These are phyloP conservation scores for Kodamaea restingae DNA, from an alignment of 805 yeast species.

Conservation along the genomic window DNA sequence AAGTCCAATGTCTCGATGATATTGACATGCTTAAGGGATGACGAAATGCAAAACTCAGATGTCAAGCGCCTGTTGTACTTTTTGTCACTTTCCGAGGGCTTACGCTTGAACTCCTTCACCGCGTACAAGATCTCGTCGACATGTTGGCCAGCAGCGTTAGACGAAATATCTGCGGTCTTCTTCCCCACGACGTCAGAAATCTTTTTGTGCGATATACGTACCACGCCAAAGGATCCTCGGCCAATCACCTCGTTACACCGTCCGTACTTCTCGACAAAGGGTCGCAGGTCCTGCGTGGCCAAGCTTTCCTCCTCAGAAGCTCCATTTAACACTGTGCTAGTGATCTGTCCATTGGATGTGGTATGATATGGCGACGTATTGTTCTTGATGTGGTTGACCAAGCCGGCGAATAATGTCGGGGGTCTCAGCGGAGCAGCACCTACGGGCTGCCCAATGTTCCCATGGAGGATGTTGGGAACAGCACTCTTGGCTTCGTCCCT, in stretches of 20 bases:
- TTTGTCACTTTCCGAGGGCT: constrained; percentile 57
- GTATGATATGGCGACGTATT: constrained; percentile 15
- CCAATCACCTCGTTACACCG: constrained; percentile 94
- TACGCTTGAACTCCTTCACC: constrained; percentile 77
- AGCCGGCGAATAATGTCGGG: constrained; percentile 68
- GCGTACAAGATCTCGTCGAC: constrained; percentile 58
- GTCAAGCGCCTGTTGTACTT: constrained; percentile 71
- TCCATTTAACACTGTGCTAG: neutral
- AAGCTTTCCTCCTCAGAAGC: constrained; percentile 1
- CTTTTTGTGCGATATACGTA: constrained; percentile 78
- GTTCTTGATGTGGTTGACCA: constrained; percentile 54
- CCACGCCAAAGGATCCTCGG: constrained; percentile 91
- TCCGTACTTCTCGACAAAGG: constrained; percentile 87
- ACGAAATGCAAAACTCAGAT: constrained; percentile 77
- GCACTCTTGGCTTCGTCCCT: constrained; percentile 72
- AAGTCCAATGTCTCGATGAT: constrained; percentile 75
- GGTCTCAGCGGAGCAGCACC: constrained; percentile 38
- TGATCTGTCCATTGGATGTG: constrained; percentile 5
- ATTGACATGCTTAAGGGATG: constrained; percentile 71
- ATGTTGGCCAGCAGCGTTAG: constrained; percentile 12
- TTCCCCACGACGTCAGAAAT: constrained; percentile 53
- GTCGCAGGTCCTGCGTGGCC: constrained; percentile 35
- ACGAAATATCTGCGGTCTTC: constrained; percentile 24
- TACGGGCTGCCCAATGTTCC: constrained; percentile 1
- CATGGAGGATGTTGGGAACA: constrained; percentile 58